Percentiles rank a stretch among this genome's conserved stretches.
Evolutionary conservation across 768 basidiomycete species (phyloP).

Genomic region (Kwoniella botswanensis): DNA sequence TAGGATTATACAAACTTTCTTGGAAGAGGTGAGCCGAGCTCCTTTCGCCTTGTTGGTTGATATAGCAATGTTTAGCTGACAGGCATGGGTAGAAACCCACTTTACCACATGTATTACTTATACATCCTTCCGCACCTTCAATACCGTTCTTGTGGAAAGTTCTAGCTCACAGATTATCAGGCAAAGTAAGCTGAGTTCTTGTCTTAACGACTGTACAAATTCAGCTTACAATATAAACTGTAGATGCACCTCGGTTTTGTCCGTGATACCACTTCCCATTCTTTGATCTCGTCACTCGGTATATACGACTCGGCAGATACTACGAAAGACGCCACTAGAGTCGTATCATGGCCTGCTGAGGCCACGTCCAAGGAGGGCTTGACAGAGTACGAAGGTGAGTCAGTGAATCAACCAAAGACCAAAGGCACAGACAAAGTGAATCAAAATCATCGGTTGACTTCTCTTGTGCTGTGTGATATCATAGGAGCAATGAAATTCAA

Average conservation of each 20-base stretch:
- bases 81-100: conserved; percentile 43
- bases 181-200: conserved; percentile 30
- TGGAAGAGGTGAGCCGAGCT: conserved; percentile 66
- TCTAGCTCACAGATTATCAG: conserved; percentile 50
- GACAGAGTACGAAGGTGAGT: conserved; percentile 71
- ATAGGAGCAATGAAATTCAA: conserved; percentile 73
- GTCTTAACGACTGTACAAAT: no score
- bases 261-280: conserved; percentile 59
- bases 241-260: conserved; percentile 74
- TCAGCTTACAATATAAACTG: conserved; percentile 56
- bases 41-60: not conserved
- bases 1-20: conserved; percentile 69
- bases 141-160: conserved; percentile 59
- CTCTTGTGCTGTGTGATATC: no score
- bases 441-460: not conserved
- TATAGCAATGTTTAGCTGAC: not conserved
- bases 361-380: conserved; percentile 63
- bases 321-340: conserved; percentile 61
- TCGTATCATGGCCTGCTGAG: conserved; percentile 66
- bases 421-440: not conserved
- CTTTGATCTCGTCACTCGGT: conserved; percentile 64
- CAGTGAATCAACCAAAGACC: not conserved
- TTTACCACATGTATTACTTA: conserved; percentile 55
- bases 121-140: conserved; percentile 56
- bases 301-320: conserved; percentile 63